phyloP scores from a whole-genome alignment of 1,284 basidiomycete genomes.

The Ceratobasidium sp. region DNA sequence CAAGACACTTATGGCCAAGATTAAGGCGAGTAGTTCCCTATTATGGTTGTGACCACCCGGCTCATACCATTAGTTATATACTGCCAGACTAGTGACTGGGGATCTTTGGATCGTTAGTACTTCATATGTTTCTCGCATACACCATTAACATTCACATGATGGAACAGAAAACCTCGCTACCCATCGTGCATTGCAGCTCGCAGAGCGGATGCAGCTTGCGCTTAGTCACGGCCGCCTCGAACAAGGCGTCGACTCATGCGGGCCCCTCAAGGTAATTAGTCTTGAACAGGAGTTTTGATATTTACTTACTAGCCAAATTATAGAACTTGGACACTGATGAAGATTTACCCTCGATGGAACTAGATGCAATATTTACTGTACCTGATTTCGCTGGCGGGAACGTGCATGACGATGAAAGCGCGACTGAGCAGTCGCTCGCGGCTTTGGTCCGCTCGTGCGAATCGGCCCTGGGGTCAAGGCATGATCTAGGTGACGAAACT shows the following conservation, averaged over 20 bases:
- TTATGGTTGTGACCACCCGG: not conserved
- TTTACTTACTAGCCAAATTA: not conserved
- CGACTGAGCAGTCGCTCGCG: not conserved
- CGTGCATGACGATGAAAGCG: not conserved
- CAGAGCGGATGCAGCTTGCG: constrained; percentile 15
- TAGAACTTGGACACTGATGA: constrained; percentile 39
- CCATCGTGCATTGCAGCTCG: constrained; percentile 35
- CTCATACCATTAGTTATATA: not conserved
- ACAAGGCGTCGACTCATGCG: not conserved
- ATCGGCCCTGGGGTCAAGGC: not conserved
- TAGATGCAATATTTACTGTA: not conserved
- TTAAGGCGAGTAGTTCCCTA: constrained; percentile 62
- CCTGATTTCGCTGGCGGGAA: constrained; percentile 5
- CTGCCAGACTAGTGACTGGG: constrained; percentile 32
- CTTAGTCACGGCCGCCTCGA: constrained; percentile 15
- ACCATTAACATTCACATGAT: not conserved
- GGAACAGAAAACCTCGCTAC: constrained; percentile 40
- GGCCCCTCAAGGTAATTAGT: constrained; percentile 24
- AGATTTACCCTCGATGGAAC: not conserved
- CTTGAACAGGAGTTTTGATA: too few species aligned
- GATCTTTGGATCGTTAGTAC: constrained; percentile 47
- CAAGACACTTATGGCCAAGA: constrained; percentile 75
- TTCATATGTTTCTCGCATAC: not conserved
- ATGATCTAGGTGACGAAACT: not conserved
- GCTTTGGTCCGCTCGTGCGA: not conserved